Percentiles rank a stretch among this genome's conserved stretches.
Evolutionary conservation across 805 yeast species (phyloP).

Genomic region (Wickerhamiella cacticola): DNA sequence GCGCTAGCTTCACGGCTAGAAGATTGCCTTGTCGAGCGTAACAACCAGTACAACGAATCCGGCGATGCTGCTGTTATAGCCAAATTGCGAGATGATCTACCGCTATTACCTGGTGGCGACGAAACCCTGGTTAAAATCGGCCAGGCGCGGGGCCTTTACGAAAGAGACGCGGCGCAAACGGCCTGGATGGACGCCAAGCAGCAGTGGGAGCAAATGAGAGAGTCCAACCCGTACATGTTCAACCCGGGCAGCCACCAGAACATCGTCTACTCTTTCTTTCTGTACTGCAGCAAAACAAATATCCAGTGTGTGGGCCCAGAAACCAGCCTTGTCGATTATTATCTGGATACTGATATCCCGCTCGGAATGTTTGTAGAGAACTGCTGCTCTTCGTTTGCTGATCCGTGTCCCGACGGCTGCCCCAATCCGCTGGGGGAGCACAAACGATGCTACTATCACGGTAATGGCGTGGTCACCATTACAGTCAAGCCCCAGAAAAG

Average conservation of each 20-base stretch:
- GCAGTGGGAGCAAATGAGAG: conserved; percentile 57
- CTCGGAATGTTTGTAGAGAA: conserved; percentile 83
- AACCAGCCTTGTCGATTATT: conserved; percentile 69
- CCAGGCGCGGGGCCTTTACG: not conserved
- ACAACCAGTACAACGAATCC: conserved; percentile 14
- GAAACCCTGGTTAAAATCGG: not conserved
- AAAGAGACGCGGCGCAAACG: not conserved
- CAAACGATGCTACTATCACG: conserved; percentile 79
- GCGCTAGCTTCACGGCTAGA: conserved; percentile 45
- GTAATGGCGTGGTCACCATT: conserved; percentile 69
- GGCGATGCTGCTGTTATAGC: not conserved
- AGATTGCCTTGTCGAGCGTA: conserved; percentile 23
- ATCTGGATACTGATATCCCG: conserved; percentile 82
- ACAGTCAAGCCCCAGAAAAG: conserved; percentile 51
- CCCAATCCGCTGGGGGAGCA: conserved; percentile 60
- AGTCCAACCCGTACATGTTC: conserved; percentile 43
- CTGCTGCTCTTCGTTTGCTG: conserved; percentile 52
- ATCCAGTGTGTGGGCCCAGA: conserved; percentile 93
- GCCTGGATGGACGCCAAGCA: conserved; percentile 33
- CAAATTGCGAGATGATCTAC: not conserved
- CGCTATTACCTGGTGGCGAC: conserved; percentile 3
- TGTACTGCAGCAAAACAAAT: conserved; percentile 70
- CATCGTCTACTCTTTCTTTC: conserved; percentile 53
- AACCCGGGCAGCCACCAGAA: conserved; percentile 69
- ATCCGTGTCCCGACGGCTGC: conserved; percentile 71